A percentile compares a stretch with the other conserved stretches of the same genome.
phyloP scores from a whole-genome alignment of 2,329 filamentous ascomycete species.

The Thermothelomyces thermophilus region DNA sequence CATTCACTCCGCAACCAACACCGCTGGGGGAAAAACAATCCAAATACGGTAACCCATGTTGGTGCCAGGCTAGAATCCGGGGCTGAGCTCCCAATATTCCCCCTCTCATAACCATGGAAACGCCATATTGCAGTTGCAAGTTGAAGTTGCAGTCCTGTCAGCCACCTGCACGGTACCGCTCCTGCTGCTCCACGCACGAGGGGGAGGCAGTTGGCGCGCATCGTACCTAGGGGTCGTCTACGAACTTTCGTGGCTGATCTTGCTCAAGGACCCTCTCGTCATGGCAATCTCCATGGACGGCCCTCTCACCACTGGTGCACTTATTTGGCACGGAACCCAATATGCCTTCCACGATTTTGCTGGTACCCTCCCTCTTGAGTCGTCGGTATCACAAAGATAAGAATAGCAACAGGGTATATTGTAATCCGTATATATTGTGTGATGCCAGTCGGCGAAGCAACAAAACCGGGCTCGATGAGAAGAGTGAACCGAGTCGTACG shows the following conservation, averaged over 20 bases:
- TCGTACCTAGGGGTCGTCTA: background rate
- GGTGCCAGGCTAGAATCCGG: conserved; percentile 24
- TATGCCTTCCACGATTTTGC: background rate
- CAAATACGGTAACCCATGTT: conserved; percentile 7
- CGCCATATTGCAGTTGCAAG: background rate
- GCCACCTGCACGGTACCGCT: conserved; percentile 21
- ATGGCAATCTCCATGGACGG: background rate
- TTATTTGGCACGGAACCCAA: too few relatives aligned
- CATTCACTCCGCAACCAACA: background rate
- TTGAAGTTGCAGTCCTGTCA: conserved; percentile 4
- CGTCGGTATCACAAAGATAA: conserved; percentile 2
- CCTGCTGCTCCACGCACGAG: conserved; percentile 10
- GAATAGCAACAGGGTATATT: conserved; percentile 20
- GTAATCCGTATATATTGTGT: too few relatives aligned
- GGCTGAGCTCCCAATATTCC: conserved; percentile 17
- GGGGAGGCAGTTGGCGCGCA: background rate
- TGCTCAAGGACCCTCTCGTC: conserved; percentile 7
- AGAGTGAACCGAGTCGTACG: background rate
- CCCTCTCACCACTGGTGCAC: background rate
- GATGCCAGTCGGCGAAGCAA: background rate
- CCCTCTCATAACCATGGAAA: background rate
- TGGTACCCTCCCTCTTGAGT: background rate
- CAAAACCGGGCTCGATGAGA: conserved; percentile 7
- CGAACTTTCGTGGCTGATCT: background rate
- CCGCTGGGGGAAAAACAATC: background rate